Conservation (phyloP, 2,329 filamentous ascomycete genomes). For the Sporothrix phasma region DNA sequence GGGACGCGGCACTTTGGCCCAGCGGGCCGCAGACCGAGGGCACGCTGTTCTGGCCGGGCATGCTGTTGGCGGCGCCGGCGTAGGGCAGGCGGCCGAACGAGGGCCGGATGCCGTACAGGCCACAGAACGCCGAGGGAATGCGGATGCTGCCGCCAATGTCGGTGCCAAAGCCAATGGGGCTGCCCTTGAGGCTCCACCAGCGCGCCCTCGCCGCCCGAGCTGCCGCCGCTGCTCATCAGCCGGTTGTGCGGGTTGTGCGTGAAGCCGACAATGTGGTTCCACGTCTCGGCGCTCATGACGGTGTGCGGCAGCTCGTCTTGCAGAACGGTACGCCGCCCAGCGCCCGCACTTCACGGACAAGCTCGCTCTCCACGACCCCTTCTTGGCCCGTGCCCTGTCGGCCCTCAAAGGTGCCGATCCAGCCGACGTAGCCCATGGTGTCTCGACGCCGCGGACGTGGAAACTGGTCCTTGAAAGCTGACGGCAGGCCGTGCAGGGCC, state of each 20-base stretch:
- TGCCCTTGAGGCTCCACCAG: constrained; percentile 27
- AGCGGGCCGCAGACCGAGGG: constrained; percentile 49
- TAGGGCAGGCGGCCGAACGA: constrained; percentile 22
- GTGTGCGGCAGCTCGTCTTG: constrained; percentile 26
- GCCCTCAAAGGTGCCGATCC: constrained; percentile 12
- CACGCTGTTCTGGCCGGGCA: constrained; percentile 49
- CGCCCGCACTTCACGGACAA: constrained; percentile 23
- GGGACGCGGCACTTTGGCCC: constrained; percentile 41
- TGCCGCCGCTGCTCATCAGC: constrained; percentile 27
- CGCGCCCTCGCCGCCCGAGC: constrained; percentile 31
- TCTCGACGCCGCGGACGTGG: constrained; percentile 34
- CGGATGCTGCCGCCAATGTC: constrained; percentile 25
- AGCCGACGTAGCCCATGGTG: constrained; percentile 21
- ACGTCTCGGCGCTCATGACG: constrained; percentile 24
- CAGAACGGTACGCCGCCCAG: constrained; percentile 24
- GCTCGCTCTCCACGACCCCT: constrained; percentile 22
- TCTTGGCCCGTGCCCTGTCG: constrained; percentile 14
- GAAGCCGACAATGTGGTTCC: constrained; percentile 28
- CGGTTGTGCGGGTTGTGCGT: constrained; percentile 29
- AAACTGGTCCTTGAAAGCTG: constrained; percentile 40
- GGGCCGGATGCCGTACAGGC: constrained; percentile 25
- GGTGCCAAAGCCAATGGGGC: constrained; percentile 28
- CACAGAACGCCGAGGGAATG: constrained; percentile 26
- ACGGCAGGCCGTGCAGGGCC: constrained; percentile 36
- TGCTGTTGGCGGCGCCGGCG: constrained; percentile 21